Conservation (phyloP, 805 yeast genomes). For the Candida tammaniensis region DNA sequence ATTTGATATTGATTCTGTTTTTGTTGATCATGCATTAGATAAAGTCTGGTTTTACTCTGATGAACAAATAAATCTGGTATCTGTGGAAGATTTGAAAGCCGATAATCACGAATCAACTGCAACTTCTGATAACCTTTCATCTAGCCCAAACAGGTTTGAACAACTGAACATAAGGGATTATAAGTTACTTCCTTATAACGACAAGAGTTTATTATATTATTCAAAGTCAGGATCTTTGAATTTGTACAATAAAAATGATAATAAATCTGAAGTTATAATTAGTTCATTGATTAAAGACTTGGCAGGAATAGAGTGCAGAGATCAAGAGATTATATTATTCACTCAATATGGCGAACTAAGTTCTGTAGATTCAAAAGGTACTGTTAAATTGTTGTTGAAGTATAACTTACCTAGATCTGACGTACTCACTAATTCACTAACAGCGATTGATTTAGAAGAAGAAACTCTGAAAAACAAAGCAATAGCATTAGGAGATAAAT, state of each 20-base stretch:
- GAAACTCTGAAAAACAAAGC: too few species aligned
- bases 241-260: slow-evolving; percentile 19
- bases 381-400: slow-evolving; percentile 10
- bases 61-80: slow-evolving; percentile 10
- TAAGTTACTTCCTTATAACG: slow-evolving; percentile 25
- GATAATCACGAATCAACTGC: neutral
- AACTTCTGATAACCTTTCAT: slow-evolving; percentile 1
- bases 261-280: slow-evolving; percentile 19
- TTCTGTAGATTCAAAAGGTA: slow-evolving; percentile 3
- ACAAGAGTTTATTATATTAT: slow-evolving; percentile 27
- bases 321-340: slow-evolving; percentile 35
- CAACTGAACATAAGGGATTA: slow-evolving; percentile 20
- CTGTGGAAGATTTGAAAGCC: slow-evolving; percentile 14
- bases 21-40: slow-evolving; percentile 17
- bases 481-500: slow-evolving; percentile 48
- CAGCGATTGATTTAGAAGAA: slow-evolving; percentile 35
- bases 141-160: slow-evolving; percentile 18
- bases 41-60: slow-evolving; percentile 26
- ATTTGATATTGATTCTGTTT: slow-evolving; percentile 17
- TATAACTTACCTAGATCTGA: slow-evolving; percentile 24
- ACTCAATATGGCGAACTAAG: slow-evolving; percentile 37
- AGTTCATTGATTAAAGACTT: slow-evolving; percentile 36
- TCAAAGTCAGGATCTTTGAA: slow-evolving; percentile 36
- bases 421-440: slow-evolving; percentile 39
- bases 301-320: slow-evolving; percentile 34